A percentile compares a stretch with the other conserved stretches of the same genome.
Evolutionary conservation across 2,329 filamentous ascomycete genomes (phyloP).

Genomic region (Colletotrichum tropicicola): DNA sequence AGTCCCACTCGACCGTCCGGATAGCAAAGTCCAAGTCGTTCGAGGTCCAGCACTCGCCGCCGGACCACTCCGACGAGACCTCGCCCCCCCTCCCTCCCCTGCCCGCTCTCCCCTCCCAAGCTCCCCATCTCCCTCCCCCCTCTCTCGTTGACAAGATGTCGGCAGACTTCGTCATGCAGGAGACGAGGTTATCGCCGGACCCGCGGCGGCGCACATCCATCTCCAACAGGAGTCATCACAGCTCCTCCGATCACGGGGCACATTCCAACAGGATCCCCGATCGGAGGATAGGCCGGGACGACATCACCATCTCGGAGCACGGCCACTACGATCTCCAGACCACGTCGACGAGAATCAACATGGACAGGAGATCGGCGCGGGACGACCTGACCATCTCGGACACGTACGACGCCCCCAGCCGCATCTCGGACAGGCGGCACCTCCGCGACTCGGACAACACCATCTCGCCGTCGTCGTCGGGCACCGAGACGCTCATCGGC

Average conservation of each 20-base stretch:
- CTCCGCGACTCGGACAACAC: conserved; percentile 37
- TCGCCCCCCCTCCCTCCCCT: conserved; percentile 13
- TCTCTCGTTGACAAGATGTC: conserved; percentile 31
- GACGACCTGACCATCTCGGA: conserved; percentile 24
- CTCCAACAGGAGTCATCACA: conserved; percentile 35
- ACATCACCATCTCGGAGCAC: conserved; percentile 31
- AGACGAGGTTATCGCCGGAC: conserved; percentile 27
- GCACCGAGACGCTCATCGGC: conserved; percentile 44
- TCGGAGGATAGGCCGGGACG: conserved; percentile 24
- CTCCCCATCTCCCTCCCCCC: conserved; percentile 31
- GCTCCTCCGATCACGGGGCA: conserved; percentile 24
- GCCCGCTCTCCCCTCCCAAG: conserved; percentile 23
- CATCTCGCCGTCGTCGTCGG: conserved; percentile 37
- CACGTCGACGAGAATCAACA: not conserved
- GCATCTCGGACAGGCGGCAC: conserved; percentile 30
- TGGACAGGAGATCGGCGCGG: not conserved
- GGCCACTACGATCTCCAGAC: conserved; percentile 26
- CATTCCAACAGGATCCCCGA: conserved; percentile 25
- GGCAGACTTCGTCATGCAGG: conserved; percentile 26
- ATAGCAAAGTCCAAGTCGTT: conserved; percentile 40
- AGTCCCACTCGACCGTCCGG: conserved; percentile 36
- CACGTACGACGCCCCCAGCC: conserved; percentile 19
- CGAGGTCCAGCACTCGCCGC: conserved; percentile 29
- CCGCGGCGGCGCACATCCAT: conserved; percentile 36
- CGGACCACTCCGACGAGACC: not conserved